phyloP scores from a whole-genome alignment of 2,329 filamentous ascomycete species.

The Beauveria brongniartii region DNA sequence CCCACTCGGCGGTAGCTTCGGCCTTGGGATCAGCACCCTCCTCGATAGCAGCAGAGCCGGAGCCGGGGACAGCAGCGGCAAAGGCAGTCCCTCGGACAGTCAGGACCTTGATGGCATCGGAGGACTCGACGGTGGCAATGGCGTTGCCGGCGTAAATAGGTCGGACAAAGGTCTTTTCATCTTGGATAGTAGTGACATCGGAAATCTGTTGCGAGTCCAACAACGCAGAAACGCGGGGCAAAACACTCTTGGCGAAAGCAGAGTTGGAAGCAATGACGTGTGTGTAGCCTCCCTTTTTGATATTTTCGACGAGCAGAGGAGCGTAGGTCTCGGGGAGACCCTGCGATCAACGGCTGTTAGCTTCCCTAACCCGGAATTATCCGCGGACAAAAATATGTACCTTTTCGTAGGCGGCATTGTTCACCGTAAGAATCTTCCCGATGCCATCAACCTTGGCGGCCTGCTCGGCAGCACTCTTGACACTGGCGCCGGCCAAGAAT shows the following conservation, averaged over 20 bases:
- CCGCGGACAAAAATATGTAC: slow-evolving; percentile 35
- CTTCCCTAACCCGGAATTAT: neutral
- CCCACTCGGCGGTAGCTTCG: slow-evolving; percentile 70
- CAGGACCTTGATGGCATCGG: slow-evolving; percentile 76
- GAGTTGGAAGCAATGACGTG: slow-evolving; percentile 88
- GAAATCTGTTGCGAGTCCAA: slow-evolving; percentile 91
- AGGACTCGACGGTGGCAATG: slow-evolving; percentile 89
- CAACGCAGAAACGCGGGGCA: slow-evolving; percentile 85
- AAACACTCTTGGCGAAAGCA: slow-evolving; percentile 90
- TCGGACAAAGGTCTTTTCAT: slow-evolving; percentile 88
- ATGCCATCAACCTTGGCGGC: slow-evolving; percentile 84
- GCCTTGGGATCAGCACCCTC: slow-evolving; percentile 78
- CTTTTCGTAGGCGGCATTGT: slow-evolving; percentile 89
- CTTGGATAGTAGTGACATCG: slow-evolving; percentile 79
- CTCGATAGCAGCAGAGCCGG: slow-evolving; percentile 68
- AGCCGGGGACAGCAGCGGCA: slow-evolving; percentile 60
- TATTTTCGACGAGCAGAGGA: slow-evolving; percentile 88
- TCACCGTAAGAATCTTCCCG: slow-evolving; percentile 83
- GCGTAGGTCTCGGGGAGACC: slow-evolving; percentile 90
- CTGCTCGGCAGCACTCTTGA: slow-evolving; percentile 69
- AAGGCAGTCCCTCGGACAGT: slow-evolving; percentile 94
- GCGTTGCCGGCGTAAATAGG: slow-evolving; percentile 98
- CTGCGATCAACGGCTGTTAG: slow-evolving; percentile 31
- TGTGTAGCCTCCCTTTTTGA: slow-evolving; percentile 90
- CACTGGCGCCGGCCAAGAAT: slow-evolving; percentile 75